Evolutionary conservation across 192 early-diverging fungal species (phyloP).

Genomic region (Coemansia sp.): DNA sequence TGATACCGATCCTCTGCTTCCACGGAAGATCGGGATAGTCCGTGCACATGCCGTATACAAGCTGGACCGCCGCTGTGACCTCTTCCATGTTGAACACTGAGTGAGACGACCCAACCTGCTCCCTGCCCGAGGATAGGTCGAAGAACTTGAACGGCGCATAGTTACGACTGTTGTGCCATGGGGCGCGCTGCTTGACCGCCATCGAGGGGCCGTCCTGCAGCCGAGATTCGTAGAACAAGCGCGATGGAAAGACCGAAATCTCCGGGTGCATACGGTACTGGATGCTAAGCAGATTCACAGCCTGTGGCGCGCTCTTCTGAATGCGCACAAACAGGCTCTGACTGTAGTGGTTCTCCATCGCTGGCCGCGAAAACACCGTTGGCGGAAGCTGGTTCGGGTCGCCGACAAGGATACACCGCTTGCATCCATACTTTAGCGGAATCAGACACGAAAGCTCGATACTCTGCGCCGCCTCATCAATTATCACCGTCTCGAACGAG

Average conservation of each 20-base stretch:
- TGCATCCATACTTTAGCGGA: conserved; percentile 79
- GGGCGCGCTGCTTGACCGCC: conserved; percentile 58
- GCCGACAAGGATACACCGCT: conserved; percentile 86
- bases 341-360: conserved; percentile 72
- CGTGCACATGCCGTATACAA: conserved; percentile 67
- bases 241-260: conserved; percentile 79
- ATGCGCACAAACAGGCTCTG: conserved; percentile 88
- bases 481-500: conserved; percentile 82
- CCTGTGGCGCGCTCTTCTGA: conserved; percentile 63
- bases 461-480: conserved; percentile 96
- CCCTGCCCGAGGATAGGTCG: conserved; percentile 66
- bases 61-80: conserved; percentile 66
- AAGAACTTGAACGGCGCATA: conserved; percentile 82
- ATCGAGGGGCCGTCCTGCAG: conserved; percentile 78
- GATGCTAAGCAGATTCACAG: conserved; percentile 81
- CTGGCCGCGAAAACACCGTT: conserved; percentile 77
- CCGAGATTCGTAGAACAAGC: conserved; percentile 74
- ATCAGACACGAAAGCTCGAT: conserved; percentile 87
- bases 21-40: conserved; percentile 61
- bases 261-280: no score
- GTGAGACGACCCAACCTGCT: conserved; percentile 61
- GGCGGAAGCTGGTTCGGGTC: conserved; percentile 95
- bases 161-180: conserved; percentile 64
- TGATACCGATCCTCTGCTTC: conserved; percentile 75
- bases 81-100: conserved; percentile 83